Evolutionary conservation across 352 stramenopile species (phyloP).

Genomic region (Saprolegnia diclina): DNA sequence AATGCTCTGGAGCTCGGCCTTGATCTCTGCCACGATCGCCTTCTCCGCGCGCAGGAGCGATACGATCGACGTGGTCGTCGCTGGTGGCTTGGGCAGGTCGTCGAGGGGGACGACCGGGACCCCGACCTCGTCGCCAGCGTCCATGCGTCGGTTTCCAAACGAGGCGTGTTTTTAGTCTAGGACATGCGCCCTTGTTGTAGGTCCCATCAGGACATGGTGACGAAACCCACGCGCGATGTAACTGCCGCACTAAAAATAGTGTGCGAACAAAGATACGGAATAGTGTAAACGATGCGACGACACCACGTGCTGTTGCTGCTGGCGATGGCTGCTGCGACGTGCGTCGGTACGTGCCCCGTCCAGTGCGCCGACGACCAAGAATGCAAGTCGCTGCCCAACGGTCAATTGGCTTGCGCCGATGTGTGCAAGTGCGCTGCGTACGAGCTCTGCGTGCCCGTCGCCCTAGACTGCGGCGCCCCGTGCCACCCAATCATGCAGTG

Average conservation of each 20-base stretch:
- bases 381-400: neutral
- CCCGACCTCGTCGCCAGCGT: neutral
- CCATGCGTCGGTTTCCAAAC: neutral
- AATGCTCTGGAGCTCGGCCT: conserved; percentile 14
- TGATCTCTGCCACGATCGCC: conserved; percentile 12
- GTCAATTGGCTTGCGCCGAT: neutral
- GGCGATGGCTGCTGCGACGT: neutral
- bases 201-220: too few relatives aligned
- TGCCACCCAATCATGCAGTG: neutral
- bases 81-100: neutral
- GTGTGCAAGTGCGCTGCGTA: neutral
- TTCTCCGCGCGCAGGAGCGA: conserved; percentile 17
- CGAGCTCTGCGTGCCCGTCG: conserved; percentile 4
- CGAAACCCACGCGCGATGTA: too few relatives aligned
- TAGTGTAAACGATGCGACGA: neutral
- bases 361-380: neutral
- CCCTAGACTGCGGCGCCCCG: conserved; percentile 6
- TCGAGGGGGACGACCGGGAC: neutral
- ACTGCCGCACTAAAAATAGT: too few relatives aligned
- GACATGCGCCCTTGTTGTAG: too few relatives aligned
- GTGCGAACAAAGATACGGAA: too few relatives aligned
- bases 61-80: neutral
- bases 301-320: neutral
- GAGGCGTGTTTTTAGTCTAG: too few relatives aligned
- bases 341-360: neutral